A percentile compares a stretch with the other conserved stretches of the same genome.
Conservation (phyloP, 108 stramenopile genomes). For the Conticribra guillardii region DNA sequence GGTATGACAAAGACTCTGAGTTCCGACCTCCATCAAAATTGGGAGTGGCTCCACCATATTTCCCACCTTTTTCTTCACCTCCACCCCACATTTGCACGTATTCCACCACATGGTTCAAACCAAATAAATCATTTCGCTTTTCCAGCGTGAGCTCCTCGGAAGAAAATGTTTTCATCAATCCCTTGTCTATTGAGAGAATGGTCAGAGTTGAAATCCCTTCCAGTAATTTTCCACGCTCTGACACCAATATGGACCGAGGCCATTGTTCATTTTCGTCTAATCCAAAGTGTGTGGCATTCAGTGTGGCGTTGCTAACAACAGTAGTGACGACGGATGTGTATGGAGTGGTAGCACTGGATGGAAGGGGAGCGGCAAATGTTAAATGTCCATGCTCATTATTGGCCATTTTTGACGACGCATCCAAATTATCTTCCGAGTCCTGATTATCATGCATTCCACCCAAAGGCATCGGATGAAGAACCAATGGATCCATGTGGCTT, state of each 20-base stretch:
- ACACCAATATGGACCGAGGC: constrained; percentile 59
- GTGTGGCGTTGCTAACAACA: constrained; percentile 60
- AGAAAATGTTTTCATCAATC: constrained; percentile 73
- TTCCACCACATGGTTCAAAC: constrained; percentile 47
- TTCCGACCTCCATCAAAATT: constrained; percentile 59
- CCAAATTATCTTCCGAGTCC: constrained; percentile 31
- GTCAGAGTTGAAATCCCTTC: constrained; percentile 44
- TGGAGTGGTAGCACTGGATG: constrained; percentile 53
- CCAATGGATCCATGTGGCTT: constrained; percentile 57
- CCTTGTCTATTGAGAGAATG: constrained; percentile 49
- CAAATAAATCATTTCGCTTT: constrained; percentile 55
- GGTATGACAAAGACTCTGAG: constrained; percentile 49
- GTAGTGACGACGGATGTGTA: constrained; percentile 82
- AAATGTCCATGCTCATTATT: constrained; percentile 50
- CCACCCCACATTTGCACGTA: constrained; percentile 51
- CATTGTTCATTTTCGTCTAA: constrained; percentile 28
- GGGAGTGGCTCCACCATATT: constrained; percentile 67
- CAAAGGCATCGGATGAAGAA: constrained; percentile 76
- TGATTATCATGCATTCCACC: constrained; percentile 44
- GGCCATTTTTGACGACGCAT: neutral
- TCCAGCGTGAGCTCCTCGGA: constrained; percentile 35
- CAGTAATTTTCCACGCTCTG: constrained; percentile 55
- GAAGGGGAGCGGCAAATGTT: constrained; percentile 44
- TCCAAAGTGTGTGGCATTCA: constrained; percentile 56
- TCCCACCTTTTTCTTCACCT: constrained; percentile 57